Evolutionary conservation across 1,284 basidiomycete species (phyloP), one percentile per base, ranked within the genome.

Genomic region (Boletellus deceptivus): DNA sequence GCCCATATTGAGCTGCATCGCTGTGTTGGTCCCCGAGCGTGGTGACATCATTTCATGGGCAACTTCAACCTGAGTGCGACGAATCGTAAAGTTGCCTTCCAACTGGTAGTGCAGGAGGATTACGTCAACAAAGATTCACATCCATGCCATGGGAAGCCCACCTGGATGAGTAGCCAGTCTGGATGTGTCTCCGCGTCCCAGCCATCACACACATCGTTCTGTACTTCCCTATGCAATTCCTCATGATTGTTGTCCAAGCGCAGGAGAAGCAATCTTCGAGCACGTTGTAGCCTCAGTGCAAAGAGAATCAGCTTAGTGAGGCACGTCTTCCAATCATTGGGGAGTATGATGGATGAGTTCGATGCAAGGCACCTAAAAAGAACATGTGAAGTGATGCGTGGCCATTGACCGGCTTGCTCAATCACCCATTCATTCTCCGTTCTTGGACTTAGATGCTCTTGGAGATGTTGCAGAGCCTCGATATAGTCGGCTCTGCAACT

Each of bases 41-140:
- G 46, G 43, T 35, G 33, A 44, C 4, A 44, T 44, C 43, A 44
- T 44, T 35, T 35, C 43, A 25, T 17, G 11, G 11, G 46, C 46
- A 3, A 48, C 40, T 5, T 48, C 33, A 10, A 25, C 39, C 18
- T 48, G 46, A 25, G 17, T 16, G 4, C 33, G 43, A 17, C 43
- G 43, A 25, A 44, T 16, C 2, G 35, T 17, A 7, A 44, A 48
- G 9, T 42, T 29, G 13, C 40, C 47, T n/a, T 80, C 73, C 6
- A 79, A 66, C 75, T 78, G 6, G 27, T 42, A 39, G 42, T 27
- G 4, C 11, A 16, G 8, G 18, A 14, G 40, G 13, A 18, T 1
- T 6, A 18, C 18, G 16, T 50, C 3, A 46, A 18, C 3, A 40
- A 6, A 5, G 17, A 34, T n/a, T 7, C 2, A 14, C 3, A 3